A percentile compares a stretch with the other conserved stretches of the same genome.
phyloP scores from a whole-genome alignment of 1,139 yeast species.

The Nakaseomyces delphensis region DNA sequence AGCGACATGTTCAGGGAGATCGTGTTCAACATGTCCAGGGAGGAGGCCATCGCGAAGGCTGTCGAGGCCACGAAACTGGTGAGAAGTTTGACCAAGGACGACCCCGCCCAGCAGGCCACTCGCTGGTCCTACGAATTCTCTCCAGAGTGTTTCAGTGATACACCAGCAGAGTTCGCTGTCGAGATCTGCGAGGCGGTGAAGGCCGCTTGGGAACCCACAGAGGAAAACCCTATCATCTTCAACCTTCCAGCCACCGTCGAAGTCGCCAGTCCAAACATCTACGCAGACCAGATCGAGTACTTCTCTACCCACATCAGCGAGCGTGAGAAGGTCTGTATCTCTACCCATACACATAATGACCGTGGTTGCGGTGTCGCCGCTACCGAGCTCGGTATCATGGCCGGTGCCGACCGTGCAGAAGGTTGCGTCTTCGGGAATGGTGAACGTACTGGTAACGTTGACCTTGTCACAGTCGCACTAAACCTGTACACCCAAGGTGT shows the following conservation, averaged over 20 bases:
- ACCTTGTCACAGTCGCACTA: constrained; percentile 82
- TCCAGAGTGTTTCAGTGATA: constrained; percentile 91
- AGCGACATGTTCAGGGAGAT: constrained; percentile 86
- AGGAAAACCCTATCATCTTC: constrained; percentile 78
- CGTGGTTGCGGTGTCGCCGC: constrained; percentile 99
- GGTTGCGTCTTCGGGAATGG: constrained; percentile 98
- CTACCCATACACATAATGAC: constrained; percentile 93
- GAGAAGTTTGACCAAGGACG: constrained; percentile 79
- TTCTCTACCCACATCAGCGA: constrained; percentile 69
- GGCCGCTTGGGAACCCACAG: constrained; percentile 83
- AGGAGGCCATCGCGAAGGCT: constrained; percentile 73
- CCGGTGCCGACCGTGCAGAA: constrained; percentile 97
- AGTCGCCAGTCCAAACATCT: constrained; percentile 85
- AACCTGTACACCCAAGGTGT: constrained; percentile 94
- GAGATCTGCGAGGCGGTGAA: constrained; percentile 93
- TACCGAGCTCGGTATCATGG: constrained; percentile 87
- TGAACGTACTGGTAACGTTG: constrained; percentile 97
- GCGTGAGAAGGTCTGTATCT: constrained; percentile 78
- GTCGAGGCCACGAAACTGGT: constrained; percentile 76
- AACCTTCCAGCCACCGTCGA: constrained; percentile 99
- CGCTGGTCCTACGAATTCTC: constrained; percentile 88
- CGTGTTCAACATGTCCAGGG: constrained; percentile 76
- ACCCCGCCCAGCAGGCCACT: constrained; percentile 61
- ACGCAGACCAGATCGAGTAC: constrained; percentile 94
- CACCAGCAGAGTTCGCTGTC: constrained; percentile 74